Conservation (phyloP, 306 rosid species). For the Dryas octopetala region DNA sequence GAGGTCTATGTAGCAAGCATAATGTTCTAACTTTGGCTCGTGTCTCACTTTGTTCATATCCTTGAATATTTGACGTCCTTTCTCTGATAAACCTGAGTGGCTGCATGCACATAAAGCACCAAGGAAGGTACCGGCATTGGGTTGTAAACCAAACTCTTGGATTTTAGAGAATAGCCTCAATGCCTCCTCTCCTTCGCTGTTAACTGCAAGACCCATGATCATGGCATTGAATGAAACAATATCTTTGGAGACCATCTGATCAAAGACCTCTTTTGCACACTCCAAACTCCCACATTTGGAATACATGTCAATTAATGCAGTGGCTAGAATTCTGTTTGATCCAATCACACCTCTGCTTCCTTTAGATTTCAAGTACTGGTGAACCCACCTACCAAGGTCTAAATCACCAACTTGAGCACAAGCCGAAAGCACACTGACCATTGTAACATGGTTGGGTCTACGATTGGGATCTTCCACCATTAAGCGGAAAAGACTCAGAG, state of each 20-base stretch:
- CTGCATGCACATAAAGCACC: slow-evolving; percentile 58
- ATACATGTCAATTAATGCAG: slow-evolving; percentile 64
- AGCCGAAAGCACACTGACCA: slow-evolving; percentile 65
- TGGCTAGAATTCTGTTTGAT: slow-evolving; percentile 61
- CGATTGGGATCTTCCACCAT: slow-evolving; percentile 40
- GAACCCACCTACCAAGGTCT: slow-evolving; percentile 58
- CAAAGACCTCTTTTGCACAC: slow-evolving; percentile 58
- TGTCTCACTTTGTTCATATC: slow-evolving; percentile 19
- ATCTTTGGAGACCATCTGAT: slow-evolving; percentile 49
- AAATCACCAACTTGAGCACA: slow-evolving; percentile 67
- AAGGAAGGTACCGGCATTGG: slow-evolving; percentile 53
- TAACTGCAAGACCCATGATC: slow-evolving; percentile 68
- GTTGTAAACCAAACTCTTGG: slow-evolving; percentile 44
- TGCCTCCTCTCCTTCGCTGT: slow-evolving; percentile 58
- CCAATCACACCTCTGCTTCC: slow-evolving; percentile 43
- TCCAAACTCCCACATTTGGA: slow-evolving; percentile 60
- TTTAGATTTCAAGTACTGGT: slow-evolving; percentile 36
- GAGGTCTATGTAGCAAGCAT: slow-evolving; percentile 63
- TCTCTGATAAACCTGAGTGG: slow-evolving; percentile 53
- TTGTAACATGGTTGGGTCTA: slow-evolving; percentile 57
- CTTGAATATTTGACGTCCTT: slow-evolving; percentile 48
- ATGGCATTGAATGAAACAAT: slow-evolving; percentile 59
- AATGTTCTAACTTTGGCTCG: slow-evolving; percentile 48
- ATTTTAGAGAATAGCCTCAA: slow-evolving; percentile 47
- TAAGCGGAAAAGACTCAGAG: slow-evolving; percentile 42